phyloP scores from a whole-genome alignment of 139 green algal genomes.

The Diplosphaera chodatii region DNA sequence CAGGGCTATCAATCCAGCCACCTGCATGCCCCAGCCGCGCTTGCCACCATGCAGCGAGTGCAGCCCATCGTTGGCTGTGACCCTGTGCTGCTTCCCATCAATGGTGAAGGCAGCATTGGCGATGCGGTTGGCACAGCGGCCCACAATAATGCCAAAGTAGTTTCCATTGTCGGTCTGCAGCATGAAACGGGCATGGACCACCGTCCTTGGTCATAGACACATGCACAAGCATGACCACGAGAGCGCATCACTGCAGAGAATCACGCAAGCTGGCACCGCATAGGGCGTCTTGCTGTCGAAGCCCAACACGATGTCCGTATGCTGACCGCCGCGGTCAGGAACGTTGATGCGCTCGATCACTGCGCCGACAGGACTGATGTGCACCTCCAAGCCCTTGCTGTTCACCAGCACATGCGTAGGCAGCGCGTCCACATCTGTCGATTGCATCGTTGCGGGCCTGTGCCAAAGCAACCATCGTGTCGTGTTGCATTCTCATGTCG shows the following conservation, averaged over 20 bases:
- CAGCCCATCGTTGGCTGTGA: constrained; percentile 63
- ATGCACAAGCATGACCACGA: too few relatives aligned
- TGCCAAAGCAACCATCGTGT: too few relatives aligned
- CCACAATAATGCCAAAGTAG: constrained; percentile 89
- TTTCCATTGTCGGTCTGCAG: constrained; percentile 34
- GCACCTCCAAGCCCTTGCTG: constrained; percentile 40
- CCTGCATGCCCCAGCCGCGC: neutral
- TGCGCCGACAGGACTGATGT: constrained; percentile 51
- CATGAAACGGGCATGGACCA: too few relatives aligned
- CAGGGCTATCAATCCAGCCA: too few relatives aligned
- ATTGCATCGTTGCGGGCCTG: neutral
- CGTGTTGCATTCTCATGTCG: too few relatives aligned
- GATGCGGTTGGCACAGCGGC: constrained; percentile 89
- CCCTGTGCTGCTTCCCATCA: constrained; percentile 54
- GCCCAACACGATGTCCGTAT: constrained; percentile 66
- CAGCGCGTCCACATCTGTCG: neutral
- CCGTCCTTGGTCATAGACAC: too few relatives aligned
- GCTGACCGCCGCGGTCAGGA: constrained; percentile 34
- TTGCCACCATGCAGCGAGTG: constrained; percentile 74
- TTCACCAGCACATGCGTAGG: constrained; percentile 10
- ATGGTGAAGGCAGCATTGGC: constrained; percentile 64
- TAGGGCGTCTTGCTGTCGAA: constrained; percentile 55
- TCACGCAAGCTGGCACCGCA: too few relatives aligned
- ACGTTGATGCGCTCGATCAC: constrained; percentile 57
- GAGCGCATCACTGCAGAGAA: too few relatives aligned